phyloP scores from a whole-genome alignment of 2,329 filamentous ascomycete species.

The Macroventuria anomochaeta region DNA sequence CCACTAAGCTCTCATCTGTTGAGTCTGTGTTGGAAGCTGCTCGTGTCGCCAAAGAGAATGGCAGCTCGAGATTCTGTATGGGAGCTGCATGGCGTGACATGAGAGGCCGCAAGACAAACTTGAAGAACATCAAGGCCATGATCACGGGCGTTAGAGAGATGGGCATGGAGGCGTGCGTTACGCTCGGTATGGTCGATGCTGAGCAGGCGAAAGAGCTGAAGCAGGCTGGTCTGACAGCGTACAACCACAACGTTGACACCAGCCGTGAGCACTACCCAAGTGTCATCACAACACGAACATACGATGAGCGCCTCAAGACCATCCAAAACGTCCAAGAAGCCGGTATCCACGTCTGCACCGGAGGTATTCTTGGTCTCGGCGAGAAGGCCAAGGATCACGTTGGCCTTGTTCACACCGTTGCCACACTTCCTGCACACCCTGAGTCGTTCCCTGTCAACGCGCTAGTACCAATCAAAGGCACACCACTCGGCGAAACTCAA shows the following conservation, averaged over 20 bases:
- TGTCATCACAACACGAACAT: slow-evolving; percentile 83
- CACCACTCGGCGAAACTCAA: slow-evolving; percentile 76
- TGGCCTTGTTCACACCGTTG: slow-evolving; percentile 81
- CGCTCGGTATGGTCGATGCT: slow-evolving; percentile 87
- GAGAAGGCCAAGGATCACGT: slow-evolving; percentile 81
- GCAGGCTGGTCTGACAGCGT: slow-evolving; percentile 83
- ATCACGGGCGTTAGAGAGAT: slow-evolving; percentile 78
- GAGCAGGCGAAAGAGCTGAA: slow-evolving; percentile 82
- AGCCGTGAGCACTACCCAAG: slow-evolving; percentile 86
- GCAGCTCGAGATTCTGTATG: slow-evolving; percentile 93
- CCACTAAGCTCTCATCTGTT: slow-evolving; percentile 79
- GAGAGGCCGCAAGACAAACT: slow-evolving; percentile 82
- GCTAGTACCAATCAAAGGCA: slow-evolving; percentile 88
- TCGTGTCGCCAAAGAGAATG: slow-evolving; percentile 77
- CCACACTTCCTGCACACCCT: slow-evolving; percentile 80
- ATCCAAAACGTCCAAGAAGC: slow-evolving; percentile 81
- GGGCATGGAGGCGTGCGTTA: slow-evolving; percentile 94
- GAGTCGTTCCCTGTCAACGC: slow-evolving; percentile 93
- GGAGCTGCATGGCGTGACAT: slow-evolving; percentile 94
- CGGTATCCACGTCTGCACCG: slow-evolving; percentile 88
- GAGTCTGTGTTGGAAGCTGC: slow-evolving; percentile 82
- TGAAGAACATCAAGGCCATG: slow-evolving; percentile 88
- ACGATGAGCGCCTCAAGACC: slow-evolving; percentile 85
- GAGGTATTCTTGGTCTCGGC: slow-evolving; percentile 84
- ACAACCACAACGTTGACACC: slow-evolving; percentile 95